These are phyloP conservation scores for Colletotrichum agaves DNA, from an alignment of 2,329 filamentous ascomycete species.

Conservation along the genomic window DNA sequence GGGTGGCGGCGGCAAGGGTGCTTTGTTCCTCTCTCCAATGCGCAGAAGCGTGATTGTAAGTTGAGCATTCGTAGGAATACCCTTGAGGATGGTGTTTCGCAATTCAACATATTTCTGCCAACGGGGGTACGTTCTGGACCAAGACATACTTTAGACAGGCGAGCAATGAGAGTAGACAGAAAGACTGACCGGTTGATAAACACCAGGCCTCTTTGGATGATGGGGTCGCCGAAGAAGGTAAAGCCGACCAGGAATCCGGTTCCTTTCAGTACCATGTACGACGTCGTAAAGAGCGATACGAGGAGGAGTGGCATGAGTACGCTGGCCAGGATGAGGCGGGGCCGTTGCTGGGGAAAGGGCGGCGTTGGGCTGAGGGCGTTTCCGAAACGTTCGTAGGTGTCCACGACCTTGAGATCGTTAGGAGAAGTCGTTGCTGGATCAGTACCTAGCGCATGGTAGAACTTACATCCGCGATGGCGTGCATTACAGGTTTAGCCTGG, in stretches of 20 bases:
- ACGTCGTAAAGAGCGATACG: conserved; percentile 62
- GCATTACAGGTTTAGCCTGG: conserved; percentile 80
- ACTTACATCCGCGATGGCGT: conserved; percentile 56
- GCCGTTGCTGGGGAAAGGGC: conserved; percentile 66
- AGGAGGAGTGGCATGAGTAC: conserved; percentile 64
- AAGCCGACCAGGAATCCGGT: conserved; percentile 76
- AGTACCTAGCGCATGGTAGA: no score
- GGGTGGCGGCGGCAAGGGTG: conserved; percentile 74
- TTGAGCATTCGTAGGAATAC: conserved; percentile 88
- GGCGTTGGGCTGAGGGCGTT: conserved; percentile 71
- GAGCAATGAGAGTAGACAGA: conserved; percentile 33
- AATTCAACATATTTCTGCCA: conserved; percentile 82
- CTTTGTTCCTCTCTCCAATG: conserved; percentile 83
- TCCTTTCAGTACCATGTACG: conserved; percentile 72
- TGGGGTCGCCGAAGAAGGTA: conserved; percentile 82
- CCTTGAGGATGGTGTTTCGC: conserved; percentile 80
- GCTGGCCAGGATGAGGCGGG: conserved; percentile 64
- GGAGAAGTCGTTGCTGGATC: fast-evolving
- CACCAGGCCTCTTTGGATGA: conserved; percentile 69
- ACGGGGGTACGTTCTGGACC: conserved; percentile 62
- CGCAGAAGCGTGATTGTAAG: conserved; percentile 83
- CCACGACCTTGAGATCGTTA: conserved; percentile 43
- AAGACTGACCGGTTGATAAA: conserved; percentile 65
- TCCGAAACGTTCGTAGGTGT: conserved; percentile 63
- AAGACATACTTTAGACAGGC: conserved; percentile 44